Evolutionary conservation across 345 rosid genomes (phyloP).

Genomic region (Syzygium aqueum): DNA sequence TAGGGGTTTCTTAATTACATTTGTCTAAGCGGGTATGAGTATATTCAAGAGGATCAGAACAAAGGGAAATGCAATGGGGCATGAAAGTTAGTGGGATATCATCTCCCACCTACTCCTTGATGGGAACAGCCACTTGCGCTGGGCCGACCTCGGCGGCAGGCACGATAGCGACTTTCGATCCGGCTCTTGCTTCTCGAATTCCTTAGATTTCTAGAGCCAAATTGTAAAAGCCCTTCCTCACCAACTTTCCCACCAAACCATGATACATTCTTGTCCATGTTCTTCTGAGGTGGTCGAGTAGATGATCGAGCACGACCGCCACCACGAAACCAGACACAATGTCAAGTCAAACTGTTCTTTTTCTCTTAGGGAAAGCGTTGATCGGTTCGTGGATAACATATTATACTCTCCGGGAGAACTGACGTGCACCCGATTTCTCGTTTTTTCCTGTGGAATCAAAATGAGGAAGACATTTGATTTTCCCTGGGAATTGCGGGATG

Average conservation of each 20-base stretch:
- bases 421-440: neutral
- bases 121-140: neutral
- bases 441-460: neutral
- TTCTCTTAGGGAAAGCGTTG: neutral
- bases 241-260: neutral
- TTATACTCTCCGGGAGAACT: neutral
- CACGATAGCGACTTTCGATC: neutral
- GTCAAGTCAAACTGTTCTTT: neutral
- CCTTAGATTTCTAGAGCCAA: neutral
- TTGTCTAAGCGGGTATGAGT: neutral
- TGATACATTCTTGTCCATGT: neutral
- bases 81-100: neutral
- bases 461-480: too few species aligned
- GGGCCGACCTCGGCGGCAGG: neutral
- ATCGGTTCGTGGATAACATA: neutral
- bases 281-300: neutral
- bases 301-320: neutral
- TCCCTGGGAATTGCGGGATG: neutral
- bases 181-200: neutral
- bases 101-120: neutral
- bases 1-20: neutral
- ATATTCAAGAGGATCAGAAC: neutral
- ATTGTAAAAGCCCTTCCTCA: neutral
- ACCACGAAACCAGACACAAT: neutral
- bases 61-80: neutral